Conservation (phyloP, 805 yeast genomes). For the Kuraishia molischiana region DNA sequence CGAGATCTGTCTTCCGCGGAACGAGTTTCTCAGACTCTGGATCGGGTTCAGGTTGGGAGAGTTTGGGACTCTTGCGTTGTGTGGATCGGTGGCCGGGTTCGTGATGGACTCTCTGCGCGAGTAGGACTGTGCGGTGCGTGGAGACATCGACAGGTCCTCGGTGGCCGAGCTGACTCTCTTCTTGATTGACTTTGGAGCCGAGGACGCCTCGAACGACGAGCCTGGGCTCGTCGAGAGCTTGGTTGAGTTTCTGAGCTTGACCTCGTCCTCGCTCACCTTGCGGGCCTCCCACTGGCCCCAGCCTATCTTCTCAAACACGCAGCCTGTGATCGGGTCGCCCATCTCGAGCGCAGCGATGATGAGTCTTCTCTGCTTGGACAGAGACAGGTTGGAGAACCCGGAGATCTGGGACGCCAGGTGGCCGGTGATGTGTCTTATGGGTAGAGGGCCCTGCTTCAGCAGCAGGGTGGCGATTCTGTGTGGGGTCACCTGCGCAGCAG, state of each 20-base stretch:
- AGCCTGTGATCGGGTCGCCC: slow-evolving; percentile 48
- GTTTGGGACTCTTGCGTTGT: slow-evolving; percentile 34
- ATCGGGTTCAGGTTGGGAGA: slow-evolving; percentile 22
- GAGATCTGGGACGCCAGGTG: slow-evolving; percentile 68
- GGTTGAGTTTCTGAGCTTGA: slow-evolving; percentile 1
- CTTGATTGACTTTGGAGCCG: slow-evolving; percentile 3
- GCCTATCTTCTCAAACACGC: slow-evolving; percentile 85
- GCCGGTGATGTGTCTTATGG: slow-evolving; percentile 81
- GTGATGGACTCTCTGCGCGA: slow-evolving; percentile 43
- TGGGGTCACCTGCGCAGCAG: slow-evolving; percentile 80
- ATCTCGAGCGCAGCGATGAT: slow-evolving; percentile 84
- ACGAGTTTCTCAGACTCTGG: slow-evolving; percentile 15
- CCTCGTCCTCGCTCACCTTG: slow-evolving; percentile 3
- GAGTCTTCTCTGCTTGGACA: slow-evolving; percentile 82
- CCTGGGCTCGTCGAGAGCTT: slow-evolving; percentile 11
- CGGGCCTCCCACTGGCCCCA: slow-evolving; percentile 96
- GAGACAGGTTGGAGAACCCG: slow-evolving; percentile 68
- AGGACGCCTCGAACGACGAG: slow-evolving; percentile 14
- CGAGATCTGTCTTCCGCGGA: slow-evolving; percentile 18
- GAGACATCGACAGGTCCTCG: slow-evolving; percentile 4
- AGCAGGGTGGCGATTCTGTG: slow-evolving; percentile 62
- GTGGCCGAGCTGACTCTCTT: slow-evolving; percentile 1
- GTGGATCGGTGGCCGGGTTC: slow-evolving; percentile 31
- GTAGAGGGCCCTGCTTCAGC: slow-evolving; percentile 72
- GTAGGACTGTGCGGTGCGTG: slow-evolving; percentile 3